These are phyloP conservation scores for Scutellaria galericulata DNA, from an alignment of 257 asterid species.

Conservation along the genomic window DNA sequence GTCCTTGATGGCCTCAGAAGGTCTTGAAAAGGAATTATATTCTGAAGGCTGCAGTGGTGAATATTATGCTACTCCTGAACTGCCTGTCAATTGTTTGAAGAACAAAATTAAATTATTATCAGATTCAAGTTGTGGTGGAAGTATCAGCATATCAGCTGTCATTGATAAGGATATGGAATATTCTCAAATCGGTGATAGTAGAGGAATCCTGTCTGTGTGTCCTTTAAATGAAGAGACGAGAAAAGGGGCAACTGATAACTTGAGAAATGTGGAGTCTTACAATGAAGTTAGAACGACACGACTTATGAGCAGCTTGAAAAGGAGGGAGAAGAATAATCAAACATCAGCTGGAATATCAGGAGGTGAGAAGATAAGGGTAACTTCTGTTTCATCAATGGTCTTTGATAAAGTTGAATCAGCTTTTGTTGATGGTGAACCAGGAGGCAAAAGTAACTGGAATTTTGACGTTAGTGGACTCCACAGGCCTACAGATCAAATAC, in stretches of 20 bases:
- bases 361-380: slow-evolving; percentile 26
- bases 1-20: slow-evolving; percentile 19
- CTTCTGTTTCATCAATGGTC: slow-evolving; percentile 18
- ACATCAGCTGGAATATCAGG: slow-evolving; percentile 22
- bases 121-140: slow-evolving; percentile 17
- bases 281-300: slow-evolving; percentile 29
- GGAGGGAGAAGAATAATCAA: slow-evolving; percentile 15
- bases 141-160: slow-evolving; percentile 2
- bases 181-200: slow-evolving; percentile 15
- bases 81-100: slow-evolving; percentile 14
- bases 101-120: slow-evolving; percentile 10
- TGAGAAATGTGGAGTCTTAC: slow-evolving; percentile 24
- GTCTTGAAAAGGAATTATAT: slow-evolving; percentile 30
- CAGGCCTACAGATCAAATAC: slow-evolving; percentile 19
- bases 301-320: slow-evolving; percentile 22
- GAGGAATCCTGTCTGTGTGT: slow-evolving; percentile 26
- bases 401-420: slow-evolving; percentile 25
- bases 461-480: slow-evolving; percentile 28
- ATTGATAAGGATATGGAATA: slow-evolving; percentile 17
- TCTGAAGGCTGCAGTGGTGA: slow-evolving; percentile 22
- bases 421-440: slow-evolving; percentile 26
- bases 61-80: not conserved
- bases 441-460: slow-evolving; percentile 18
- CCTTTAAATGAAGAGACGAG: slow-evolving; percentile 23
- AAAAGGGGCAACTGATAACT: slow-evolving; percentile 11